Conservation (phyloP, 805 yeast genomes). For the Kazachstania martiniae region DNA sequence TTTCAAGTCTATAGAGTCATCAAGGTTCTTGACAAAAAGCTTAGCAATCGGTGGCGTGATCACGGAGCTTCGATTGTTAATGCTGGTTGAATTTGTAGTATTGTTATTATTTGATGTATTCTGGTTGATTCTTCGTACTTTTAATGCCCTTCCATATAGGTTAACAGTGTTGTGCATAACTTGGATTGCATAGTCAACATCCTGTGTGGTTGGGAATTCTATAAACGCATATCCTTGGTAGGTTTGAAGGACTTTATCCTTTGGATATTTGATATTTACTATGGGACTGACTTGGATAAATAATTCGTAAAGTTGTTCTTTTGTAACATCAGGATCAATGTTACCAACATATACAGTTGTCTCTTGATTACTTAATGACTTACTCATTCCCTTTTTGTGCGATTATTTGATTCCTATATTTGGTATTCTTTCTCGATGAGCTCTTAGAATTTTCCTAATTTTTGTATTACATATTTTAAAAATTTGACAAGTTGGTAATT, state of each 20-base stretch:
- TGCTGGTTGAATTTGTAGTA: slow-evolving; percentile 16
- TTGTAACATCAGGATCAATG: slow-evolving; percentile 65
- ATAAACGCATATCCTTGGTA: slow-evolving; percentile 89
- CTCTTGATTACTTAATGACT: neutral
- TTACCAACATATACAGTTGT: slow-evolving; percentile 69
- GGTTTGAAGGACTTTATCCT: slow-evolving; percentile 55
- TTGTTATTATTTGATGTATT: slow-evolving; percentile 16
- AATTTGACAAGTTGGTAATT: too few relatives aligned
- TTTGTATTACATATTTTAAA: too few relatives aligned
- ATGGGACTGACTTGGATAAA: slow-evolving; percentile 81
- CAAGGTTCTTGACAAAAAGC: slow-evolving; percentile 58
- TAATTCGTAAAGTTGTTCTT: slow-evolving; percentile 64
- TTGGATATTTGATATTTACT: slow-evolving; percentile 59
- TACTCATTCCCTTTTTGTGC: neutral
- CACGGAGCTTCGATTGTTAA: slow-evolving; percentile 10
- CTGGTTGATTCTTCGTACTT: slow-evolving; percentile 35
- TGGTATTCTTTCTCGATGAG: too few relatives aligned
- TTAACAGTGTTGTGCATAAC: slow-evolving; percentile 43
- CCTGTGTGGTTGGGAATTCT: slow-evolving; percentile 48
- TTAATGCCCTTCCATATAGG: slow-evolving; percentile 50
- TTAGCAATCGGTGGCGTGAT: slow-evolving; percentile 47
- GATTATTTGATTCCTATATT: neutral
- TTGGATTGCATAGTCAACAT: slow-evolving; percentile 58
- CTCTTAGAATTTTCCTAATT: too few relatives aligned
- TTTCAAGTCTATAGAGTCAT: slow-evolving; percentile 52